Base-by-base conservation (phyloP, 1,284 basidiomycete genomes). In the Apiotrichum laibachii region DNA sequence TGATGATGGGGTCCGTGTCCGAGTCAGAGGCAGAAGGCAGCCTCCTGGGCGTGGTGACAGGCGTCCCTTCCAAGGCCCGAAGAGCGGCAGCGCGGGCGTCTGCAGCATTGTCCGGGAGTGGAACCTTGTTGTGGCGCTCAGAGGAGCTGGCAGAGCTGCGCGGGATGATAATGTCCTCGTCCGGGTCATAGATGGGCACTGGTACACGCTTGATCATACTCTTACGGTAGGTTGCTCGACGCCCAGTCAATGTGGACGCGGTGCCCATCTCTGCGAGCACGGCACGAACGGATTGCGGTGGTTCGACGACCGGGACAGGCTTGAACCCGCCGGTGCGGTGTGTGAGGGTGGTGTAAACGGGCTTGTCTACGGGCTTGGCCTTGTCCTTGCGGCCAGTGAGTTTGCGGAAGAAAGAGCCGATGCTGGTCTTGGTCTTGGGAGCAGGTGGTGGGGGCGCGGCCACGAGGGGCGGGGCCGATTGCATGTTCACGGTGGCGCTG, bases 241-340 rank as follows among this genome's bases (percentile, higher is more conserved):
- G 58, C 12, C 57, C 45, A 2, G 58, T 42, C 13, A 34, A 39
- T 12, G 45, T 40, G 16, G 56, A 56, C 31, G 47, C 50, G 21
- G 48, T 37, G 10, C 44, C 51, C 56, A 63, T 58, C 44, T 63
- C 62, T 33, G 56, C 53, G n/a, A 63, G 56, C 11, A 63, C 54
- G 18, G 42, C 50, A 7, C 51, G 56, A 18, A 60, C 62, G 5
- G 46, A 40, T 12, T 49, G 34, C 1, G 62, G 62, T 1, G 62
- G 34, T 7, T 40, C 44, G 10, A 60, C 59, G 13, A 52, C 46
- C 0, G 56, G 53, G 2, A 55, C 50, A 4, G 31, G 22, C 7
- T 15, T 42, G 16, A 8, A 2, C 19, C 34, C 22, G 18, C 5
- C 11, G 4, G 31, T 8, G 31, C 40, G 40, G 40, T 18, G 40